Percentiles rank a stretch among this genome's conserved stretches.
Evolutionary conservation across 2,329 filamentous ascomycete genomes (phyloP).

Genomic region (Sporothrix brasiliensis): DNA sequence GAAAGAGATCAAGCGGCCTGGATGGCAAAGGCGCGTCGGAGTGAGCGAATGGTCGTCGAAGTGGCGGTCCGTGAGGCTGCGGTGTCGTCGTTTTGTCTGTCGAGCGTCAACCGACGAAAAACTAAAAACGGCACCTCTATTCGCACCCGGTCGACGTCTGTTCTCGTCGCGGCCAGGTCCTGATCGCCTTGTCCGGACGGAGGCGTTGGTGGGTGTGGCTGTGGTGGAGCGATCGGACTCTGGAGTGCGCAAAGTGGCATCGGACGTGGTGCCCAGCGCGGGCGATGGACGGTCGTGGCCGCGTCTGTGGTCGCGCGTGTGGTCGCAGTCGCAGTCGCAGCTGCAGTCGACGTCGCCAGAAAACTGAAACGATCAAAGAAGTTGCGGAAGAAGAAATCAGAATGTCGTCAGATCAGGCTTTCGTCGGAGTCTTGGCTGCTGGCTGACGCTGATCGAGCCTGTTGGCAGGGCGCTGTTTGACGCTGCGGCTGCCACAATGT

Average conservation of each 20-base stretch:
- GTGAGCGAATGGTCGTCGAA: neutral
- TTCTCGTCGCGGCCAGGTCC: neutral
- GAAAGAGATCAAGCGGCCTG: neutral
- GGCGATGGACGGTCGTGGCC: neutral
- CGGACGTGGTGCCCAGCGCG: neutral
- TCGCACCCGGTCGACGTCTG: neutral
- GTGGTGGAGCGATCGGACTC: conserved; percentile 23
- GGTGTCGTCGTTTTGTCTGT: neutral
- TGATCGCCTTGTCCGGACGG: neutral
- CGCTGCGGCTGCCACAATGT: conserved; percentile 31
- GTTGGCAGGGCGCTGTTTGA: conserved; percentile 14
- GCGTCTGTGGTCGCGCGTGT: neutral
- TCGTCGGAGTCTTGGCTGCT: conserved; percentile 27
- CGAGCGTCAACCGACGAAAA: neutral
- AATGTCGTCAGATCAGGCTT: conserved; percentile 25
- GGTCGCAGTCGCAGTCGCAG: neutral
- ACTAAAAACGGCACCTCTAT: neutral
- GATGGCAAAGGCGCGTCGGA: conserved; percentile 11
- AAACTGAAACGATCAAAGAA: neutral
- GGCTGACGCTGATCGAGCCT: conserved; percentile 11
- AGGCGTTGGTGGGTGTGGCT: conserved; percentile 16
- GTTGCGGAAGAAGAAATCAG: neutral
- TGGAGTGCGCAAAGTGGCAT: neutral
- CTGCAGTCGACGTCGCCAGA: neutral
- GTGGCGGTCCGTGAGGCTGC: neutral